These are phyloP conservation scores for Podaxis pistillaris DNA, from an alignment of 768 basidiomycete species.

Conservation along the genomic window DNA sequence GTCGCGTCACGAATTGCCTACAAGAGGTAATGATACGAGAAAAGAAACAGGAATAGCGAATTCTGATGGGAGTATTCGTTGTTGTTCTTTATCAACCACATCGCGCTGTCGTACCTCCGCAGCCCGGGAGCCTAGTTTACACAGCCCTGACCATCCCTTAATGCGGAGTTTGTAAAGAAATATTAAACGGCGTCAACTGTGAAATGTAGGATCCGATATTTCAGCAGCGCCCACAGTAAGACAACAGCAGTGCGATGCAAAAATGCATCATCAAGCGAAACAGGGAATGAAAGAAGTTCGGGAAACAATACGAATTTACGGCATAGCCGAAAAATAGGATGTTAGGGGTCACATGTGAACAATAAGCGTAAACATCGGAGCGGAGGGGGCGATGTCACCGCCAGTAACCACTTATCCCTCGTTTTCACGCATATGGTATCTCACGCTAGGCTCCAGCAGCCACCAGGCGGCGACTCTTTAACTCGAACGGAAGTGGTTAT, in stretches of 20 bases:
- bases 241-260: background rate
- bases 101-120: background rate
- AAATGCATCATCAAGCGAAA: background rate
- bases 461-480: constrained; percentile 14
- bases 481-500: constrained; percentile 30
- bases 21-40: background rate
- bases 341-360: constrained; percentile 31
- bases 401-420: background rate
- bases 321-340: background rate
- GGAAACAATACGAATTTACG: constrained; percentile 3
- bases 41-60: background rate
- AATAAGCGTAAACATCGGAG: constrained; percentile 34
- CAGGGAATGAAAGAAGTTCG: background rate
- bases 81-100: background rate
- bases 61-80: constrained; percentile 9
- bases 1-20: background rate
- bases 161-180: background rate
- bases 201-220: background rate
- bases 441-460: constrained; percentile 30
- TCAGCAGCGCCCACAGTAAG: background rate
- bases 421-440: constrained; percentile 34
- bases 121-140: background rate
- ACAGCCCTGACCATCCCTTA: background rate
- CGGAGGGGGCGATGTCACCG: constrained; percentile 20
- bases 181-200: background rate